A percentile compares a stretch with the other conserved stretches of the same genome.
Evolutionary conservation across 805 yeast genomes (phyloP).

Genomic region (Spathaspora sp.): DNA sequence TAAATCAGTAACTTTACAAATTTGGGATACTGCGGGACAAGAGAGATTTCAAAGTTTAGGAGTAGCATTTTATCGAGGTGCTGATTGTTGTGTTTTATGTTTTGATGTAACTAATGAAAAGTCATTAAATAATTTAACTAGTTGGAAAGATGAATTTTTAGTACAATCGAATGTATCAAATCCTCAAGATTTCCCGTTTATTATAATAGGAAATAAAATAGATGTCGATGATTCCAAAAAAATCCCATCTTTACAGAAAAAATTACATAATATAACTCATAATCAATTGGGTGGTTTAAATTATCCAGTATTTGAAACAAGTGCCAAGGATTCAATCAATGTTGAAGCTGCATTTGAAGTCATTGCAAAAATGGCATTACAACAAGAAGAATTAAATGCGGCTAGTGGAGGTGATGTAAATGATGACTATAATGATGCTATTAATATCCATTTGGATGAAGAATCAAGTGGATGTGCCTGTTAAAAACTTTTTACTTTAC

Average conservation of each 20-base stretch:
- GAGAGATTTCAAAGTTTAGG: constrained; percentile 96
- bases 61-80: constrained; percentile 96
- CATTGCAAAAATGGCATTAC: constrained; percentile 90
- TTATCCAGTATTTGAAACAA: constrained; percentile 89
- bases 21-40: constrained; percentile 99
- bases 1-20: constrained; percentile 73
- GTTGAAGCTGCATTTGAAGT: constrained; percentile 96
- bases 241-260: constrained; percentile 54
- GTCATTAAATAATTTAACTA: constrained; percentile 81
- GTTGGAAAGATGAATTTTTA: constrained; percentile 94
- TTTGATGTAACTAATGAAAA: constrained; percentile 94
- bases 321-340: constrained; percentile 94
- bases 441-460: constrained; percentile 87
- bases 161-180: constrained; percentile 90
- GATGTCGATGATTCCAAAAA: constrained; percentile 92
- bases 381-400: constrained; percentile 90
- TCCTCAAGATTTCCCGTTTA: constrained; percentile 95
- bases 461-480: constrained; percentile 77
- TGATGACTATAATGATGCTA: constrained; percentile 95
- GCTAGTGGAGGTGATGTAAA: constrained; percentile 52
- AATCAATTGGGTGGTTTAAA: constrained; percentile 58
- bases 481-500: constrained; percentile 21
- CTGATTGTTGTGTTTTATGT: constrained; percentile 95
- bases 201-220: constrained; percentile 89
- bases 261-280: constrained; percentile 43